phyloP scores from a whole-genome alignment of 2,329 filamentous ascomycete genomes.

The Penicillium sp. region DNA sequence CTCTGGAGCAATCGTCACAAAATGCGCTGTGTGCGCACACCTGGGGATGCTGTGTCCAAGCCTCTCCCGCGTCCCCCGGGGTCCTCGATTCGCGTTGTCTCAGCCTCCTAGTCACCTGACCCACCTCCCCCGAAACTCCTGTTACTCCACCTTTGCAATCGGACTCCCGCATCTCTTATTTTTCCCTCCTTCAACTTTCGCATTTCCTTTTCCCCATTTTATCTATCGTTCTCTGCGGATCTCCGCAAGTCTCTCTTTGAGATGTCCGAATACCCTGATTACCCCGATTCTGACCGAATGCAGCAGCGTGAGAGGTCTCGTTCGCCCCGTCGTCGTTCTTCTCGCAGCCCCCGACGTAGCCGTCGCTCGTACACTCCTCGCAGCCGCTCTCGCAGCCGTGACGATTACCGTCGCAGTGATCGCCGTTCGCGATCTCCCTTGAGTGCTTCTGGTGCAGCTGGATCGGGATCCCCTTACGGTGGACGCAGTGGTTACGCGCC shows the following conservation, averaged over 20 bases:
- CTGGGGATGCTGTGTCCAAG: not conserved
- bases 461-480: constrained; percentile 60
- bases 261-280: constrained; percentile 26
- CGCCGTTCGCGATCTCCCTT: constrained; percentile 85
- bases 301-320: constrained; percentile 79
- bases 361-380: constrained; percentile 78
- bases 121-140: constrained; percentile 5
- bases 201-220: not conserved
- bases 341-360: constrained; percentile 75
- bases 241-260: not conserved
- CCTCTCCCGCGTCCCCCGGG: constrained; percentile 9
- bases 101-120: constrained; percentile 23
- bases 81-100: constrained; percentile 18
- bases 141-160: constrained; percentile 10
- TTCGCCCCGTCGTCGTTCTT: constrained; percentile 63
- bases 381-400: constrained; percentile 75
- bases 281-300: constrained; percentile 36
- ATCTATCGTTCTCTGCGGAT: constrained; percentile 1
- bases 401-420: constrained; percentile 73
- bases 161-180: not conserved
- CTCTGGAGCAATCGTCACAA: not conserved
- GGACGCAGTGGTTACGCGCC: constrained; percentile 65
- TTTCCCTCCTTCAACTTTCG: not conserved
- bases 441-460: constrained; percentile 70
- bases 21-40: not conserved